Conservation (phyloP, 805 yeast genomes). For the Zygosaccharomyces gambellarensis region DNA sequence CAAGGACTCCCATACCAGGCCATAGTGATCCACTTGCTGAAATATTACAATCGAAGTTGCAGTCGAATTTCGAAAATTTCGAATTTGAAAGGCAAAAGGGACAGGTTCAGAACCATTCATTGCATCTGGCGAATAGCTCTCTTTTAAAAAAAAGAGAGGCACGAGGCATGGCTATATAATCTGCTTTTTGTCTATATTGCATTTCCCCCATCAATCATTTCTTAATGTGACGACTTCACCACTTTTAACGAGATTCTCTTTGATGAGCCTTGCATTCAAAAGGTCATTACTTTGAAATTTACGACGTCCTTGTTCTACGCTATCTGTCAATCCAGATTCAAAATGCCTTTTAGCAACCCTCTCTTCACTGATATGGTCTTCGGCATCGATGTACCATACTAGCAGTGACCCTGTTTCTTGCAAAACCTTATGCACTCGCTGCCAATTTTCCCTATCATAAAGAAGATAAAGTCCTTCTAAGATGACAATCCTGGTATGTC, state of each 20-base stretch:
- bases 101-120: slow-evolving; percentile 7
- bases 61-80: slow-evolving; percentile 1
- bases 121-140: slow-evolving; percentile 27
- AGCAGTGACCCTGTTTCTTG: slow-evolving; percentile 34
- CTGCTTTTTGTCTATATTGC: slow-evolving; percentile 1
- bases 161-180: slow-evolving; percentile 11
- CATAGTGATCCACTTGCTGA: slow-evolving; percentile 2
- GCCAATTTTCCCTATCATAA: slow-evolving; percentile 58
- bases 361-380: slow-evolving; percentile 41
- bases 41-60: background rate
- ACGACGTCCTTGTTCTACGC: slow-evolving; percentile 46
- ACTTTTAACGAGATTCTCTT: slow-evolving; percentile 16
- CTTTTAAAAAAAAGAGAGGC: slow-evolving; percentile 27
- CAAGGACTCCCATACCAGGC: slow-evolving; percentile 23
- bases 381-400: slow-evolving; percentile 49
- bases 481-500: slow-evolving; percentile 50
- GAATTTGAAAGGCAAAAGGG: slow-evolving; percentile 1
- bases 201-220: slow-evolving; percentile 20
- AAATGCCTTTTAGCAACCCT: slow-evolving; percentile 68
- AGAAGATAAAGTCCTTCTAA: slow-evolving; percentile 75
- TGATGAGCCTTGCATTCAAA: slow-evolving; percentile 50
- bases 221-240: slow-evolving; percentile 17
- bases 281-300: slow-evolving; percentile 56
- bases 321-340: slow-evolving; percentile 46
- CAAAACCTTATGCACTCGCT: slow-evolving; percentile 16